A percentile compares a stretch with the other conserved stretches of the same genome.
phyloP scores from a whole-genome alignment of 495 filamentous ascomycete genomes.

The Lepraria neglecta region DNA sequence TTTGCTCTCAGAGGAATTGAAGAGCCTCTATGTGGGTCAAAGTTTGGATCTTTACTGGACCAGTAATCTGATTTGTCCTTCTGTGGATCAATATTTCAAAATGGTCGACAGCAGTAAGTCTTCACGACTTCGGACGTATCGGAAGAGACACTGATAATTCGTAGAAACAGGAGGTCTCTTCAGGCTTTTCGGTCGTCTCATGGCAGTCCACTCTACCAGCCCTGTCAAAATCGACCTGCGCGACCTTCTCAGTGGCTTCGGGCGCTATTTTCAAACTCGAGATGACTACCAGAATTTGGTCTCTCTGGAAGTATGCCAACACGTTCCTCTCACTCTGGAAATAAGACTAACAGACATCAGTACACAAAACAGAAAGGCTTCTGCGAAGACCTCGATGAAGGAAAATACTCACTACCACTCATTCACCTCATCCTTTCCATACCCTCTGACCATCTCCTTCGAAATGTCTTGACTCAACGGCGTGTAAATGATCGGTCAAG shows the following conservation, averaged over 20 bases:
- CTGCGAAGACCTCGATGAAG: constrained; percentile 38
- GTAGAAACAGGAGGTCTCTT: constrained; percentile 39
- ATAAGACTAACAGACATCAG: no score
- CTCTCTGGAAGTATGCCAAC: constrained; percentile 5
- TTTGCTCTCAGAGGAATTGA: constrained; percentile 25
- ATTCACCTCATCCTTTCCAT: constrained; percentile 25
- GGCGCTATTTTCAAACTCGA: constrained; percentile 35
- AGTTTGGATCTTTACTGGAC: constrained; percentile 38
- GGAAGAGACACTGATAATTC: no score
- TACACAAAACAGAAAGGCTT: constrained; percentile 37
- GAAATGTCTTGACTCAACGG: background rate
- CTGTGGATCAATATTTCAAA: constrained; percentile 33
- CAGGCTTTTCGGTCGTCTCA: constrained; percentile 31
- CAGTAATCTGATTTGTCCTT: constrained; percentile 28
- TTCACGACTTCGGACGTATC: no score
- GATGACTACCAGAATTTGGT: constrained; percentile 39
- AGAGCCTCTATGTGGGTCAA: constrained; percentile 35
- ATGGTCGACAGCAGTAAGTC: constrained; percentile 28
- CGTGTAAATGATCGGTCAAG: background rate
- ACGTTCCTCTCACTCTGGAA: no score
- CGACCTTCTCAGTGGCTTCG: constrained; percentile 27
- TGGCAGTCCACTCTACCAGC: constrained; percentile 23
- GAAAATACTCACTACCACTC: constrained; percentile 36
- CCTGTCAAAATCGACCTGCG: constrained; percentile 20
- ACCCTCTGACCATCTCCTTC: background rate